Evolutionary conservation across 140 eudicot genomes (phyloP), one percentile per base, ranked within the genome.

Genomic region (Cichorium intybus): DNA sequence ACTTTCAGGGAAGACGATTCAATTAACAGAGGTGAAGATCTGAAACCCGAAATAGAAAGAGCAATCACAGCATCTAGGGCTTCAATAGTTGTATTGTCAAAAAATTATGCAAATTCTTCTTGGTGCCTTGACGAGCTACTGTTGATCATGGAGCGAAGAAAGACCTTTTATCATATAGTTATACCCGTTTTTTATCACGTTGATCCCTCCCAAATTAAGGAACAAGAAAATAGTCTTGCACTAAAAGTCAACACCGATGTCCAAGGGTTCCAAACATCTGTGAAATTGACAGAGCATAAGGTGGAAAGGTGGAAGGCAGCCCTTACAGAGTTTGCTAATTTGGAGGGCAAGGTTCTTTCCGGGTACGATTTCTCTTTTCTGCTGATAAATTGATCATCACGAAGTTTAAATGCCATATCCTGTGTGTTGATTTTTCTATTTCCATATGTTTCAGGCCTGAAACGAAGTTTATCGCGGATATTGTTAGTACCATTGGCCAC

Each of bases 171-270:
- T 62, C 76, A 75, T 69, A n/a, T 27, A 0, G 76, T 75, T 69
- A 4, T 75, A 7, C 80, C 80, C 5, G 12, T 75, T 17, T 75
- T 75, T 46, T 75, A 75, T 52, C 67, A 69, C 31, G 80, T 75
- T 23, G 72, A 75, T 62, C 76, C 76, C 2, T 45, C 69, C 4
- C 35, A 43, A 54, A 50, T 75, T 29, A 75, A 48, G 56, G 45
- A 16, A 24, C 67, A 60, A 17, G 1, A 66, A 1, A 10, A n/a
- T 31, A 27, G 7, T 48, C 57, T 48, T 59, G 8, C 12, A 10
- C 8, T 74, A 14, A 47, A 49, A 1, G 56, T 66, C 16, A 31
- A 27, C 47, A 18, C 46, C 26, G 27, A 39, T 39, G 46, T 11
- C 16, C n/a, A n/a, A n/a, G n/a, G n/a, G n/a, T n/a, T n/a, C n/a